phyloP scores from a whole-genome alignment of 2,329 filamentous ascomycete genomes.

The Trichoderma harzianum region DNA sequence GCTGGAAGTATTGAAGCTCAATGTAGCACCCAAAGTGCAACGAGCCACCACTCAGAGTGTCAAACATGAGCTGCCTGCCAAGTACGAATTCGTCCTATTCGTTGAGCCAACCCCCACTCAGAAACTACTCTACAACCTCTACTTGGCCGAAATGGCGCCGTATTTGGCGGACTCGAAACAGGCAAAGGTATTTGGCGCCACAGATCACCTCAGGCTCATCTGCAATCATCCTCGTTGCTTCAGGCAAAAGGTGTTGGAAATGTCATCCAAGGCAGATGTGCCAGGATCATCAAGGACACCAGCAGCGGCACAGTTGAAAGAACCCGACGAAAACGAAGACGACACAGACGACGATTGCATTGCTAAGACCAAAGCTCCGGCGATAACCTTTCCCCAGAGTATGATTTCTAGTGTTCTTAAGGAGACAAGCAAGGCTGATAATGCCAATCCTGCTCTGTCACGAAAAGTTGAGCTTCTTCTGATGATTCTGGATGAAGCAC shows the following conservation, averaged over 20 bases:
- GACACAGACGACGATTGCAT: neutral
- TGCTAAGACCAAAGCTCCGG: neutral
- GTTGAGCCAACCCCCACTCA: slow-evolving; percentile 68
- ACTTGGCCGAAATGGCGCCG: slow-evolving; percentile 31
- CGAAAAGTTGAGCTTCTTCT: slow-evolving; percentile 66
- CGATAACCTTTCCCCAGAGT: slow-evolving; percentile 24
- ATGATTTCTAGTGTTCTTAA: slow-evolving; percentile 32
- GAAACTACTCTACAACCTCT: slow-evolving; percentile 55
- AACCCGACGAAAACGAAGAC: neutral
- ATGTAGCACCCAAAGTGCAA: slow-evolving; percentile 74
- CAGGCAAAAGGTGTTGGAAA: slow-evolving; percentile 30
- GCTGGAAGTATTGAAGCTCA: slow-evolving; percentile 66
- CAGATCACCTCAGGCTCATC: slow-evolving; percentile 44
- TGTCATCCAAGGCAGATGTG: slow-evolving; percentile 10
- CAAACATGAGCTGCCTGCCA: slow-evolving; percentile 64
- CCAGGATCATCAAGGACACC: neutral
- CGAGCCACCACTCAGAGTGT: slow-evolving; percentile 67
- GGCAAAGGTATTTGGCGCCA: slow-evolving; percentile 32
- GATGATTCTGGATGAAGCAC: slow-evolving; percentile 65
- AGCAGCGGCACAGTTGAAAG: neutral
- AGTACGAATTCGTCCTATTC: slow-evolving; percentile 78
- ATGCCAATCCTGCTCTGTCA: slow-evolving; percentile 53
- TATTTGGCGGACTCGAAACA: neutral
- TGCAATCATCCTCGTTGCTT: slow-evolving; percentile 53
- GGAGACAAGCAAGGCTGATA: slow-evolving; percentile 38